Conservation (phyloP, 78 protist species). For the Fonticula alba region DNA sequence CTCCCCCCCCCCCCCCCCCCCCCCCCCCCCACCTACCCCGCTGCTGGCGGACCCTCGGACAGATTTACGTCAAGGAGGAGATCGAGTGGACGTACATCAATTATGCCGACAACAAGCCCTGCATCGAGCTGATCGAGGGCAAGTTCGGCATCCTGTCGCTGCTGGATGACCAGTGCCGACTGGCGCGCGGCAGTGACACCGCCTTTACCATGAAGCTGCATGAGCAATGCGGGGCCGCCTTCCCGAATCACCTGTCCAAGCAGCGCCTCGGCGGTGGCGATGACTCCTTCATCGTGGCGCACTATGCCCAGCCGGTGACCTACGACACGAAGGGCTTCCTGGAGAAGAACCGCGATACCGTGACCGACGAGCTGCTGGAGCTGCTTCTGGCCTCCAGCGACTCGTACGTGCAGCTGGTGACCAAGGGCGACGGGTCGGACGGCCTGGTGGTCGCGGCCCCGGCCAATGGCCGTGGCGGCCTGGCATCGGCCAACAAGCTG, state of each 20-base stretch:
- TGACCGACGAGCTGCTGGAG: too few relatives aligned
- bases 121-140: constrained; percentile 50
- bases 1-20: background rate
- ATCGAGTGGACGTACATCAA: constrained; percentile 56
- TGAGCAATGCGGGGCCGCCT: too few relatives aligned
- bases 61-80: constrained; percentile 53
- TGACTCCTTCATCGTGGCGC: constrained; percentile 19
- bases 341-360: constrained; percentile 42
- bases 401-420: background rate
- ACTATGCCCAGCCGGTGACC: constrained; percentile 39
- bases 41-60: background rate
- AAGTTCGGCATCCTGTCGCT: constrained; percentile 48
- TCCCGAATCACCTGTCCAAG: background rate
- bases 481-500: too few relatives aligned
- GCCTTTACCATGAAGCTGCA: constrained; percentile 1
- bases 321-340: constrained; percentile 28
- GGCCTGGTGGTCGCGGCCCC: too few relatives aligned
- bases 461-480: too few relatives aligned
- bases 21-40: background rate
- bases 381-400: too few relatives aligned
- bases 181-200: constrained; percentile 32
- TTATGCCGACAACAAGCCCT: constrained; percentile 55
- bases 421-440: too few relatives aligned
- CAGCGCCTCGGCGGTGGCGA: background rate
- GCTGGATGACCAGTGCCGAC: constrained; percentile 52